Evolutionary conservation across 352 stramenopile species (phyloP).

Genomic region (Lagenidium sp.): DNA sequence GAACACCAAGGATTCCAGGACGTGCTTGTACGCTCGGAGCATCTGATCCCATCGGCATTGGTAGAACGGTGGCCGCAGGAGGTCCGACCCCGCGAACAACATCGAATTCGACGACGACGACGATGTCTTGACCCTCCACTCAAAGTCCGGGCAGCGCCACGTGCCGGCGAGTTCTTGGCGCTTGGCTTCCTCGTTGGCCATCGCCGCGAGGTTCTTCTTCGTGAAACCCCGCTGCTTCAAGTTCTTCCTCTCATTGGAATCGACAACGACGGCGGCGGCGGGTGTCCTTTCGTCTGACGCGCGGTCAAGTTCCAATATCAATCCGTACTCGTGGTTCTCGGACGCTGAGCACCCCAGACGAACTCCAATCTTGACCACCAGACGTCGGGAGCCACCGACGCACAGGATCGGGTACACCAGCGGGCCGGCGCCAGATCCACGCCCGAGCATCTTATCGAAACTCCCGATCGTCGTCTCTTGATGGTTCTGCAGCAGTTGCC

Average conservation of each 20-base stretch:
- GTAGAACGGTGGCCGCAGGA: slow-evolving; percentile 44
- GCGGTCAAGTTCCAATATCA: slow-evolving; percentile 48
- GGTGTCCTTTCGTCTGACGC: slow-evolving; percentile 20
- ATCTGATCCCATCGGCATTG: slow-evolving; percentile 38
- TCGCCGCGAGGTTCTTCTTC: slow-evolving; percentile 20
- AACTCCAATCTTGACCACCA: slow-evolving; percentile 38
- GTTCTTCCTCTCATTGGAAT: slow-evolving; percentile 9
- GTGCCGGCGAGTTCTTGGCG: slow-evolving; percentile 1
- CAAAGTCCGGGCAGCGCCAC: slow-evolving; percentile 28
- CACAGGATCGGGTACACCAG: slow-evolving; percentile 49
- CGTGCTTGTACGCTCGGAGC: slow-evolving; percentile 37
- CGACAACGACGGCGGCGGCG: neutral
- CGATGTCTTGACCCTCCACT: slow-evolving; percentile 32
- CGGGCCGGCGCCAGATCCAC: slow-evolving; percentile 14
- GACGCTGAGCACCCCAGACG: slow-evolving; percentile 28
- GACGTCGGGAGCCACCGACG: slow-evolving; percentile 20
- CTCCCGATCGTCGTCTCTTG: slow-evolving; percentile 31
- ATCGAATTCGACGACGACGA: slow-evolving; percentile 2
- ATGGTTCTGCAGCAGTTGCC: slow-evolving; percentile 38
- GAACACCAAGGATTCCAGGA: slow-evolving; percentile 24
- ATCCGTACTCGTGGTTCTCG: slow-evolving; percentile 58
- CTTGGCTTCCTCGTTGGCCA: slow-evolving; percentile 14
- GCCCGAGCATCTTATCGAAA: slow-evolving; percentile 42
- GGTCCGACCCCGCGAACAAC: slow-evolving; percentile 34
- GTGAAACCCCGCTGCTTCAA: slow-evolving; percentile 22